Conservation (phyloP, 1,139 yeast species). For the Geotrichum australiense region DNA sequence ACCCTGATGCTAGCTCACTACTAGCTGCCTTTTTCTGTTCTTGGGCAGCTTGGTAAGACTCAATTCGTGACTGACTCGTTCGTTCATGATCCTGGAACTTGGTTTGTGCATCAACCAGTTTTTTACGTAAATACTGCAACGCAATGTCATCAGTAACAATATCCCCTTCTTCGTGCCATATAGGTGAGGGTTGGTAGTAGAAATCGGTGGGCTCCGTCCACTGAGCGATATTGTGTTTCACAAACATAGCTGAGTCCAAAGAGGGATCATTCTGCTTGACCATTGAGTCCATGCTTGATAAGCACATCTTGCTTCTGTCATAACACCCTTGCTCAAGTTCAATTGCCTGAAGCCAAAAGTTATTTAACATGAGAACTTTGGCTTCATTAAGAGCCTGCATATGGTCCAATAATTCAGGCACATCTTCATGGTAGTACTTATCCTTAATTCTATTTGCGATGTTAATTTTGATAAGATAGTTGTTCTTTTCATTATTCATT, state of each 20-base stretch:
- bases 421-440: slow-evolving; percentile 85
- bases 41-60: slow-evolving; percentile 25
- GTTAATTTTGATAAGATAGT: slow-evolving; percentile 70
- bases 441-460: slow-evolving; percentile 88
- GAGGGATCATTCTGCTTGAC: slow-evolving; percentile 66
- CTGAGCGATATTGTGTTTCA: slow-evolving; percentile 67
- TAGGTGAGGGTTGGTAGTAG: slow-evolving; percentile 76
- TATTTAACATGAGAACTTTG: slow-evolving; percentile 65
- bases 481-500: slow-evolving; percentile 83
- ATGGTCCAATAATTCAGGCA: slow-evolving; percentile 85
- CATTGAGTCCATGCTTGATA: slow-evolving; percentile 50
- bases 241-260: slow-evolving; percentile 83
- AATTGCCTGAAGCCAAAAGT: slow-evolving; percentile 58
- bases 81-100: slow-evolving; percentile 24
- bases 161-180: slow-evolving; percentile 95
- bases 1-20: slow-evolving; percentile 21
- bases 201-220: slow-evolving; percentile 90
- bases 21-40: slow-evolving; percentile 24
- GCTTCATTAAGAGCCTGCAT: slow-evolving; percentile 80
- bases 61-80: slow-evolving; percentile 32
- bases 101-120: slow-evolving; percentile 39
- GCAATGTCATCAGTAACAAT: slow-evolving; percentile 59
- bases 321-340: slow-evolving; percentile 54
- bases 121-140: slow-evolving; percentile 55
- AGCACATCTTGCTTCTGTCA: slow-evolving; percentile 46